A percentile compares a stretch with the other conserved stretches of the same genome.
These are phyloP conservation scores for Thermomyces lanuginosus DNA, from an alignment of 2,329 filamentous ascomycete species.

Conservation along the genomic window DNA sequence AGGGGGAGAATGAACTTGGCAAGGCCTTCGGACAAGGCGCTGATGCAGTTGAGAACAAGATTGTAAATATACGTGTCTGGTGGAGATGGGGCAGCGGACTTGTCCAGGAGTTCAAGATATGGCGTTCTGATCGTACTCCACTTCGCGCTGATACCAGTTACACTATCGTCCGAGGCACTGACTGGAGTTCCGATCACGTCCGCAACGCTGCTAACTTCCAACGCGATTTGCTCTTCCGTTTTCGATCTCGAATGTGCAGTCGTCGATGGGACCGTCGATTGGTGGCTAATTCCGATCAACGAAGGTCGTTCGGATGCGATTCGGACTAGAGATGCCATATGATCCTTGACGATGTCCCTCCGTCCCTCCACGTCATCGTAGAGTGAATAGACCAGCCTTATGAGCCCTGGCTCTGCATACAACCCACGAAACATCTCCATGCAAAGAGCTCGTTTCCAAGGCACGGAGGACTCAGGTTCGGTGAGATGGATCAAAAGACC, in stretches of 20 bases:
- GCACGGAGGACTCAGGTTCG: conserved; percentile 59
- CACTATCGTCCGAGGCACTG: conserved; percentile 48
- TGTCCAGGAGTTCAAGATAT: conserved; percentile 89
- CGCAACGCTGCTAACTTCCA: conserved; percentile 74
- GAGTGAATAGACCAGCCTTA: conserved; percentile 62
- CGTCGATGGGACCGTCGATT: conserved; percentile 64
- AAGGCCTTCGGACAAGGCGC: conserved; percentile 74
- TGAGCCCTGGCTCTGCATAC: conserved; percentile 62
- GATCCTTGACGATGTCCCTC: conserved; percentile 61
- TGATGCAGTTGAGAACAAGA: conserved; percentile 74
- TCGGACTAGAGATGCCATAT: conserved; percentile 79
- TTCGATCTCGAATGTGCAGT: conserved; percentile 40
- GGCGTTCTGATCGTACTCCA: conserved; percentile 80
- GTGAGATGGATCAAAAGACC: conserved; percentile 69
- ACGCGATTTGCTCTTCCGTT: conserved; percentile 64
- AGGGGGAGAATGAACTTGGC: conserved; percentile 87
- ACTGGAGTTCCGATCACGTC: conserved; percentile 68
- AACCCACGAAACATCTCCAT: conserved; percentile 82
- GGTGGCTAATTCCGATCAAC: conserved; percentile 73
- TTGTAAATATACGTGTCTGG: conserved; percentile 93
- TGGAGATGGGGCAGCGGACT: conserved; percentile 62
- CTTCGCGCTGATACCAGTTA: conserved; percentile 65
- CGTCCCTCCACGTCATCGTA: conserved; percentile 61
- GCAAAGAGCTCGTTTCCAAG: conserved; percentile 79
- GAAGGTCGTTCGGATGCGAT: conserved; percentile 79